Base-by-base conservation (phyloP, 495 filamentous ascomycete species). In the Terfezia boudieri region DNA sequence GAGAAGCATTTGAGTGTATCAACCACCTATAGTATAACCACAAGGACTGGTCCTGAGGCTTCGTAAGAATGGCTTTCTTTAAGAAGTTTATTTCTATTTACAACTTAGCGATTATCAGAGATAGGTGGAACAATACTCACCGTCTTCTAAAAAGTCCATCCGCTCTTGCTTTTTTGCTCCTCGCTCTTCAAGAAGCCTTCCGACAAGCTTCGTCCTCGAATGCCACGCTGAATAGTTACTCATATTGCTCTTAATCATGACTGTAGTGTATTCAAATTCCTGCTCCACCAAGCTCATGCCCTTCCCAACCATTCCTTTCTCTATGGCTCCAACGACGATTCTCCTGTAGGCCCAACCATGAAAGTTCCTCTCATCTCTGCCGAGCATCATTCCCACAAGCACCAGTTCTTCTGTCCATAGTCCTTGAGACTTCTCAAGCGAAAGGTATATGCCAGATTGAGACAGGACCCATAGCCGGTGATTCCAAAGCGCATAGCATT, bases 401-500 rank as follows among this genome's bases (percentile, higher is more conserved):
- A 65, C 74, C 9, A 99, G 75, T 64, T 99, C 90, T 53, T 79
- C 75, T 60, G 82, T 72, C 92, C 89, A 96, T 22, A 94, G 69
- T 51, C 70, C 62, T 14, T 75, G 73, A 1, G 82, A 73, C n/a
- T 70, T 59, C 0, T 67, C 11, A 4, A 64, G 50, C 10, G 76
- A 73, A 8, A 94, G 71, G 37, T 32, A 32, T 32, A 32, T 32
- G 26, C 26, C 7, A 7, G 26, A 32, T 32, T 32, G 26, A 32
- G 26, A 69, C 16, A 99, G 71, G 1, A 87, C 70, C 90, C 92
- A 96, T 11, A 79, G 68, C n/a, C 90, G 81, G 68, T 95, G 84
- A 66, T 92, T 93, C 90, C 90, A 99, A 48, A 99, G 85, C 87
- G 90, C 95, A 71, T 99, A 99, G 71, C 90, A 96, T 70, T 99